phyloP scores from a whole-genome alignment of 2,329 filamentous ascomycete species.

The Mariannaea elegans region DNA sequence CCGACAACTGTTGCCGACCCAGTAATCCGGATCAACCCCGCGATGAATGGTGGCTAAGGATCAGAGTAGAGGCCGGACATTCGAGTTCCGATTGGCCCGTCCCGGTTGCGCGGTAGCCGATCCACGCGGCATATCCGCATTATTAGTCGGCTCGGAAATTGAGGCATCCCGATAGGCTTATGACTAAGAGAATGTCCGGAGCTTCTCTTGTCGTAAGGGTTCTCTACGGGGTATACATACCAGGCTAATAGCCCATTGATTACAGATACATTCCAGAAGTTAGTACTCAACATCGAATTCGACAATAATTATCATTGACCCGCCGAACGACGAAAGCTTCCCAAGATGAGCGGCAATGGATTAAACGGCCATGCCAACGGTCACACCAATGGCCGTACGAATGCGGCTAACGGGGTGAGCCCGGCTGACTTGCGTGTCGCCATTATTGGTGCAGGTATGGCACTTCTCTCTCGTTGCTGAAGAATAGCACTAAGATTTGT shows the following conservation, averaged over 20 bases:
- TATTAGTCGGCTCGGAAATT: background rate
- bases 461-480: too few relatives aligned
- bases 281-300: background rate
- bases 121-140: conserved; percentile 8
- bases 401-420: background rate
- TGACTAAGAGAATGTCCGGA: background rate
- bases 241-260: background rate
- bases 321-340: background rate
- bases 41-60: background rate
- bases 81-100: conserved; percentile 5
- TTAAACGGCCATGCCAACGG: conserved; percentile 6
- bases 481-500: background rate
- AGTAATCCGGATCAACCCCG: conserved; percentile 2
- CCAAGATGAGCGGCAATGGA: background rate
- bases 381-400: background rate
- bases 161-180: conserved; percentile 10
- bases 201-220: background rate
- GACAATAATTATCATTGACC: too few relatives aligned
- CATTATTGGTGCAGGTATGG: conserved; percentile 60
- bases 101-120: background rate
- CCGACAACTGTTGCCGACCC: conserved; percentile 9
- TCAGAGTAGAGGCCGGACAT: background rate
- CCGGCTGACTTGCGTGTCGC: conserved; percentile 44
- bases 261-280: background rate
- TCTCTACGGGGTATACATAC: conserved; percentile 11